These are phyloP conservation scores for Kuraishia piskuri DNA, from an alignment of 805 yeast genomes.

Conservation along the genomic window DNA sequence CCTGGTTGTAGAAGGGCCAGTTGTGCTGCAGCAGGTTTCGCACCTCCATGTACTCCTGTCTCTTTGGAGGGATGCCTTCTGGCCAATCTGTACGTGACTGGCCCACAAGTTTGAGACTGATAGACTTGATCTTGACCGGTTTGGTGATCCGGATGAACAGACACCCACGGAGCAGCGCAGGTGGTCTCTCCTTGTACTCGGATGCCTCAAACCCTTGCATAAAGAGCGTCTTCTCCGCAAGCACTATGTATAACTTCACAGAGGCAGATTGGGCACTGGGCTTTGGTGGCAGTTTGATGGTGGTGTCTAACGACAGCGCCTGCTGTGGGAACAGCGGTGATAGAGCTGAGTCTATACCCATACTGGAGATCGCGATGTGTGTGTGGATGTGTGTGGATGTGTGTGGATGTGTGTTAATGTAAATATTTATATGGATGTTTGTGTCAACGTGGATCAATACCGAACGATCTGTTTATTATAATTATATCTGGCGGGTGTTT, in stretches of 20 bases:
- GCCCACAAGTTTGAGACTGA: constrained; percentile 59
- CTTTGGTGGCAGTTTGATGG: constrained; percentile 41
- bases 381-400: background rate
- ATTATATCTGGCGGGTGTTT: too few relatives aligned
- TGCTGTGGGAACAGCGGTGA: constrained; percentile 43
- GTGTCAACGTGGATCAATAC: too few relatives aligned
- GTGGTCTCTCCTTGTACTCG: constrained; percentile 61
- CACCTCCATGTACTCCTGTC: constrained; percentile 54
- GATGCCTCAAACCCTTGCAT: constrained; percentile 71
- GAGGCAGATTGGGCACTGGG: constrained; percentile 58
- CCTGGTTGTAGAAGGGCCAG: constrained; percentile 76
- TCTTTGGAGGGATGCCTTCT: constrained; percentile 93
- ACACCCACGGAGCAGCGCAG: constrained; percentile 76
- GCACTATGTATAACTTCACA: constrained; percentile 58
- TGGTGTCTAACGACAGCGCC: constrained; percentile 24
- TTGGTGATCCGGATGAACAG: constrained; percentile 61
- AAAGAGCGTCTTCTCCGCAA: constrained; percentile 75
- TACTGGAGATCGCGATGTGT: background rate
- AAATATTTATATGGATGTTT: background rate
- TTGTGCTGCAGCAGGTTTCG: constrained; percentile 66
- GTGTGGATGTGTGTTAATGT: background rate
- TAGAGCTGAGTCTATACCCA: constrained; percentile 12
- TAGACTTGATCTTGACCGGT: constrained; percentile 60
- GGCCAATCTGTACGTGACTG: constrained; percentile 87
- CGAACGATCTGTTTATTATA: too few relatives aligned